Percentiles rank a stretch among this genome's conserved stretches.
These are phyloP conservation scores for Fusarium cyanostomum DNA, from an alignment of 2,329 filamentous ascomycete genomes.

Conservation along the genomic window DNA sequence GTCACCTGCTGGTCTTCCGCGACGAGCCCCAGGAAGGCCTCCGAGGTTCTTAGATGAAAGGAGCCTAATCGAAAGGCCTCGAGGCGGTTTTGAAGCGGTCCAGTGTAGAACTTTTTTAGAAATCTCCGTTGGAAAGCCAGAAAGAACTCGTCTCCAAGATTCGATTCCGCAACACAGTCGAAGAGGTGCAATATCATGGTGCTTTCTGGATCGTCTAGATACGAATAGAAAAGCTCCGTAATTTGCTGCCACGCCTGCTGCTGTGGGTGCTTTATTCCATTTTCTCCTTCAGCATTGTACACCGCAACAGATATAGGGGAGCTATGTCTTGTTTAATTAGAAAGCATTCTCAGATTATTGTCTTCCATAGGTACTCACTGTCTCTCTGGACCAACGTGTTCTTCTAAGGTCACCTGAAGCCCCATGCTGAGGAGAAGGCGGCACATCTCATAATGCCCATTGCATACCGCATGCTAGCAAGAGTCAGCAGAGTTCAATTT, in stretches of 20 bases:
- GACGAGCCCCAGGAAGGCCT: constrained; percentile 5
- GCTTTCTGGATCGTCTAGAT: constrained; percentile 30
- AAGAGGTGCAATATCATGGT: constrained; percentile 26
- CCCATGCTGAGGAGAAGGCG: constrained; percentile 25
- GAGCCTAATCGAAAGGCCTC: constrained; percentile 37
- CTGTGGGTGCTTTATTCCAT: too few relatives aligned
- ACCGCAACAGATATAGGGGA: too few relatives aligned
- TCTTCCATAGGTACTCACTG: too few relatives aligned
- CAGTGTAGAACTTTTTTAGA: constrained; percentile 23
- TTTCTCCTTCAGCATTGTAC: not conserved
- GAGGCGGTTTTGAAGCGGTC: constrained; percentile 17
- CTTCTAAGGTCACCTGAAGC: constrained; percentile 6
- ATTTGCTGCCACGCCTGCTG: constrained; percentile 14
- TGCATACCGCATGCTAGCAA: constrained; percentile 30
- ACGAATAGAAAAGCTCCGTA: constrained; percentile 28
- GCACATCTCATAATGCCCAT: constrained; percentile 22
- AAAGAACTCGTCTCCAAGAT: constrained; percentile 2
- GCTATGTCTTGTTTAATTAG: too few relatives aligned
- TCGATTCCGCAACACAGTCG: constrained; percentile 4
- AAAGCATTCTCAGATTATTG: too few relatives aligned
- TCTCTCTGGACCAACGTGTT: not conserved
- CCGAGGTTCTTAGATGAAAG: constrained; percentile 4
- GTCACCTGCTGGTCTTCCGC: not conserved
- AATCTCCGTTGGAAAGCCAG: constrained; percentile 30
- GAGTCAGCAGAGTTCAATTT: too few relatives aligned